Conservation (phyloP, 1,139 yeast genomes). For the Yamadazyma aaseri region DNA sequence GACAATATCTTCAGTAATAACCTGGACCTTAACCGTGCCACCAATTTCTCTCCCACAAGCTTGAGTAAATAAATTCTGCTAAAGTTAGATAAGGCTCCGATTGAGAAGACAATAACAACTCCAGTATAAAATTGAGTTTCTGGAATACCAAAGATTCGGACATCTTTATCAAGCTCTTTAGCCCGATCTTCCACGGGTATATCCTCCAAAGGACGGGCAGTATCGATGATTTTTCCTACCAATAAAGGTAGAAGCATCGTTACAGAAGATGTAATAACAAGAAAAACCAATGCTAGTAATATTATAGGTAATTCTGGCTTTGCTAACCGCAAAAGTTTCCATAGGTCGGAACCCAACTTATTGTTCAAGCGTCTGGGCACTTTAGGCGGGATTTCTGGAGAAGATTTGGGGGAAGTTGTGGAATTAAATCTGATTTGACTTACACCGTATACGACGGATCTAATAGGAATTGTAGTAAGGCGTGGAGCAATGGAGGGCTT, state of each 20-base stretch:
- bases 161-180: constrained; percentile 38
- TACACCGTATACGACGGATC: not conserved
- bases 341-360: constrained; percentile 20
- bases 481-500: too few relatives aligned
- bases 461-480: too few relatives aligned
- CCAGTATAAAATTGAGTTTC: constrained; percentile 35
- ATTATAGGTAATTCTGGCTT: constrained; percentile 37
- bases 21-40: constrained; percentile 75
- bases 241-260: constrained; percentile 75
- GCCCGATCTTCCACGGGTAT: constrained; percentile 8
- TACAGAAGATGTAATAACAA: constrained; percentile 52
- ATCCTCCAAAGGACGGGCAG: constrained; percentile 24
- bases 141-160: constrained; percentile 30
- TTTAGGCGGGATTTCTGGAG: not conserved
- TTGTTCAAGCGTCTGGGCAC: too few relatives aligned
- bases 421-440: not conserved
- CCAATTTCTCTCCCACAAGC: constrained; percentile 80
- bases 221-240: constrained; percentile 67
- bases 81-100: constrained; percentile 78
- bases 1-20: constrained; percentile 74
- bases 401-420: not conserved
- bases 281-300: constrained; percentile 55
- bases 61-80: constrained; percentile 75
- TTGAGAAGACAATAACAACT: constrained; percentile 48
- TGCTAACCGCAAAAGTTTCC: constrained; percentile 33